Conservation (phyloP, 495 filamentous ascomycete species). For the Neurospora tetraspora region DNA sequence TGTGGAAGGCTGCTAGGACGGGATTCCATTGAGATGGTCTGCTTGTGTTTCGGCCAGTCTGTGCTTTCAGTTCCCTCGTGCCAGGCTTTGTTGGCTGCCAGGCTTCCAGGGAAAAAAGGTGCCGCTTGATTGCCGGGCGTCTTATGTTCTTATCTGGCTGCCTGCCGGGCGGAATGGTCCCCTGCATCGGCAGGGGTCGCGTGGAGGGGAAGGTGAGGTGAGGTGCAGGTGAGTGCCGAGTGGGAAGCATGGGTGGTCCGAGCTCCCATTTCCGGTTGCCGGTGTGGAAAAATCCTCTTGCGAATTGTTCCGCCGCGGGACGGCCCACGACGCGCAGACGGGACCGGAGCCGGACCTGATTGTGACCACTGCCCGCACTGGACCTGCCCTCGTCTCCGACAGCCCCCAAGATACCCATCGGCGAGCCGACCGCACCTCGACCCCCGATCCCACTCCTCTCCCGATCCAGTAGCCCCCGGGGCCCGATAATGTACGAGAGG, state of each 20-base stretch:
- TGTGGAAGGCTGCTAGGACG: background rate
- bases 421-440: constrained; percentile 1
- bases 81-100: background rate
- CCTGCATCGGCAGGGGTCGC: background rate
- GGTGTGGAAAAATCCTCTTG: constrained; percentile 20
- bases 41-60: background rate
- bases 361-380: background rate
- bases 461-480: constrained; percentile 13
- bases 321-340: background rate
- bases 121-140: constrained; percentile 9
- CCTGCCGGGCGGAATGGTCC: background rate
- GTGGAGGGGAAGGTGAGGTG: background rate
- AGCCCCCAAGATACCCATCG: background rate
- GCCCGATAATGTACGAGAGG: constrained; percentile 15
- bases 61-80: background rate
- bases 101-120: background rate
- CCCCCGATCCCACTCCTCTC: constrained; percentile 8
- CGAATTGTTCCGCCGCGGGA: constrained; percentile 14
- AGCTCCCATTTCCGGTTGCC: background rate
- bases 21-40: background rate
- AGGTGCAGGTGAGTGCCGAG: background rate
- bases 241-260: background rate
- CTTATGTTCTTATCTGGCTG: constrained; percentile 1
- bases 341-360: background rate
- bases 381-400: background rate